Evolutionary conservation across 2,329 filamentous ascomycete species (phyloP).

Genomic region (Epichloe gansuensis): DNA sequence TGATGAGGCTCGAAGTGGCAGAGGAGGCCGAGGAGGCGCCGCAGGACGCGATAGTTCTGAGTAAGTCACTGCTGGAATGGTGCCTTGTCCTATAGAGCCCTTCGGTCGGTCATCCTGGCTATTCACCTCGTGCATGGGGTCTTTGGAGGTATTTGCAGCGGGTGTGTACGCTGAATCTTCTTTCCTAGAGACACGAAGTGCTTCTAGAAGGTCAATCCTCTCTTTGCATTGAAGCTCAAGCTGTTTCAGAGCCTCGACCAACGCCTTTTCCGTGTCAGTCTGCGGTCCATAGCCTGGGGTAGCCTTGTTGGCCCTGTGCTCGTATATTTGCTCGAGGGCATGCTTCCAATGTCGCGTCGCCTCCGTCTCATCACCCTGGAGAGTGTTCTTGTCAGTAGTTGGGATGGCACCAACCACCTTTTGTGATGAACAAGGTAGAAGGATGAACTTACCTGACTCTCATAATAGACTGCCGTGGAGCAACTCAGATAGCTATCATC

Average conservation of each 20-base stretch:
- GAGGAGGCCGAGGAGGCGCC: slow-evolving; percentile 43
- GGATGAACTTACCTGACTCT: slow-evolving; percentile 55
- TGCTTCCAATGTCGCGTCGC: slow-evolving; percentile 82
- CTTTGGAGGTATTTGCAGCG: slow-evolving; percentile 10
- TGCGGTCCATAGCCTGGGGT: slow-evolving; percentile 57
- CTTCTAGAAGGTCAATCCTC: slow-evolving; percentile 76
- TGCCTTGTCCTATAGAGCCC: slow-evolving; percentile 68
- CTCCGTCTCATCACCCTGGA: slow-evolving; percentile 72
- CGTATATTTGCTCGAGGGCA: slow-evolving; percentile 79
- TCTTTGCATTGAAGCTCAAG: slow-evolving; percentile 90
- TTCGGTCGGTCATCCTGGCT: slow-evolving; percentile 14
- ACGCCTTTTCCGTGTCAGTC: slow-evolving; percentile 70
- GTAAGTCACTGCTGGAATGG: slow-evolving; percentile 70
- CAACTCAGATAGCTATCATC: slow-evolving; percentile 92
- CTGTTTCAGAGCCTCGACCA: slow-evolving; percentile 69
- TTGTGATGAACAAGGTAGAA: neutral
- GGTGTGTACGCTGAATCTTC: slow-evolving; percentile 15
- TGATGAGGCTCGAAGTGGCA: slow-evolving; percentile 41
- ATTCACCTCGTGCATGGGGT: slow-evolving; percentile 8
- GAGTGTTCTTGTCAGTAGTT: neutral
- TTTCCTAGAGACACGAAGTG: slow-evolving; percentile 55
- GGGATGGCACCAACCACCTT: neutral
- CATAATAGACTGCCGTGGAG: slow-evolving; percentile 92
- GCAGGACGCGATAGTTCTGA: slow-evolving; percentile 64
- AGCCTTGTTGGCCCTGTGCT: slow-evolving; percentile 67